Conservation (phyloP, 1,139 yeast species). For the Trichomonascaceae sp. region DNA sequence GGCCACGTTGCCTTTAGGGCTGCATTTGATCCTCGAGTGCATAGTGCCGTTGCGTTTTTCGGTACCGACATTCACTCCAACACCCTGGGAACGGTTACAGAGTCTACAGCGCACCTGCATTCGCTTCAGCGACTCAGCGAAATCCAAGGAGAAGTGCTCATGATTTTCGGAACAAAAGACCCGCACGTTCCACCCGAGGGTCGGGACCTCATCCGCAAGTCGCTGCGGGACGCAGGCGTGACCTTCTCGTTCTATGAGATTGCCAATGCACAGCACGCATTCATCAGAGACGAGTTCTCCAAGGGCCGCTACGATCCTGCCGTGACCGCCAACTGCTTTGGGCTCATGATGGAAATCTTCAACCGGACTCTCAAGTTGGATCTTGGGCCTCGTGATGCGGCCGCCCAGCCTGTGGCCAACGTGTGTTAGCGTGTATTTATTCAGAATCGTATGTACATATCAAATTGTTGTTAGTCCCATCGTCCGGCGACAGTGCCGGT, state of each 20-base stretch:
- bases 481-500: neutral
- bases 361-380: conserved; percentile 55
- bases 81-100: conserved; percentile 52
- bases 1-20: conserved; percentile 74
- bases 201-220: conserved; percentile 53
- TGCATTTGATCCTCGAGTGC: conserved; percentile 49
- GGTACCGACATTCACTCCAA: conserved; percentile 69
- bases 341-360: conserved; percentile 57
- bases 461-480: neutral
- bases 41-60: conserved; percentile 63
- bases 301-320: conserved; percentile 76
- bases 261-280: conserved; percentile 74
- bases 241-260: conserved; percentile 61
- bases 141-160: conserved; percentile 35
- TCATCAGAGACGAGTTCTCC: conserved; percentile 63
- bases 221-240: conserved; percentile 46
- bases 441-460: too few relatives aligned
- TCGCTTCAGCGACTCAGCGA: conserved; percentile 41
- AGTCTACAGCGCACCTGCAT: conserved; percentile 38
- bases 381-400: conserved; percentile 45
- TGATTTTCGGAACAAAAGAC: conserved; percentile 70
- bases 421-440: conserved; percentile 41
- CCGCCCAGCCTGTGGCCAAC: conserved; percentile 40
- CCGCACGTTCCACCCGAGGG: conserved; percentile 74
- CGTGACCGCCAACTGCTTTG: conserved; percentile 52